phyloP scores from a whole-genome alignment of 768 basidiomycete species.

The Mycena haematopus region DNA sequence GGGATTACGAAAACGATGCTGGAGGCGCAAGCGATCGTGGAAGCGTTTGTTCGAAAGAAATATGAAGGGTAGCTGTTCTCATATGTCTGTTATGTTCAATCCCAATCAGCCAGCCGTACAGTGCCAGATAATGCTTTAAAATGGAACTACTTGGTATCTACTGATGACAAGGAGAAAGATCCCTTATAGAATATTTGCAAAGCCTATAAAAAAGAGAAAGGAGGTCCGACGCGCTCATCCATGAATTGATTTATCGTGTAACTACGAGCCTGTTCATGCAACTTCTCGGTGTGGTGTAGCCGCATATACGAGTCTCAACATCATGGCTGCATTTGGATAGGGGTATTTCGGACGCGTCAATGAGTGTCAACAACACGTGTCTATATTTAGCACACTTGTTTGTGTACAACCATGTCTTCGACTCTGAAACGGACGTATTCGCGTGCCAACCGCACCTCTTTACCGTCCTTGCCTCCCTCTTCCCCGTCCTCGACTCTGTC shows the following conservation, averaged over 20 bases:
- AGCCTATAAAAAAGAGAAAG: no score
- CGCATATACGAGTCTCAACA: no score
- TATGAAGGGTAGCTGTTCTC: background rate
- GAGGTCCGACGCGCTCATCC: no score
- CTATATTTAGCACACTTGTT: background rate
- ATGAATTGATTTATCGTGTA: no score
- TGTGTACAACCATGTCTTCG: slow-evolving; percentile 8
- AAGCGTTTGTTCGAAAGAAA: slow-evolving; percentile 10
- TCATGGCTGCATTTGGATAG: background rate
- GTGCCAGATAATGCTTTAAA: no score
- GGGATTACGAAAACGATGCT: background rate
- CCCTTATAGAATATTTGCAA: no score
- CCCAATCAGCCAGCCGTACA: no score
- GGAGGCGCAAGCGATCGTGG: slow-evolving; percentile 20
- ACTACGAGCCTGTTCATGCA: no score
- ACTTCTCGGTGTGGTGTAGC: no score
- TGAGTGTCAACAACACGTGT: background rate
- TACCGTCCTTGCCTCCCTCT: slow-evolving; percentile 6
- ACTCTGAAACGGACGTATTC: slow-evolving; percentile 26
- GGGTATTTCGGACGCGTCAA: slow-evolving; percentile 10
- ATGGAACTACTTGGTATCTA: no score
- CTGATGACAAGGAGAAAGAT: no score
- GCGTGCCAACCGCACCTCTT: slow-evolving; percentile 14
- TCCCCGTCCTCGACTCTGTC: slow-evolving; percentile 19
- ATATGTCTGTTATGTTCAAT: no score